phyloP scores from a whole-genome alignment of 192 early-diverging fungal species.

The Coemansia sp. region DNA sequence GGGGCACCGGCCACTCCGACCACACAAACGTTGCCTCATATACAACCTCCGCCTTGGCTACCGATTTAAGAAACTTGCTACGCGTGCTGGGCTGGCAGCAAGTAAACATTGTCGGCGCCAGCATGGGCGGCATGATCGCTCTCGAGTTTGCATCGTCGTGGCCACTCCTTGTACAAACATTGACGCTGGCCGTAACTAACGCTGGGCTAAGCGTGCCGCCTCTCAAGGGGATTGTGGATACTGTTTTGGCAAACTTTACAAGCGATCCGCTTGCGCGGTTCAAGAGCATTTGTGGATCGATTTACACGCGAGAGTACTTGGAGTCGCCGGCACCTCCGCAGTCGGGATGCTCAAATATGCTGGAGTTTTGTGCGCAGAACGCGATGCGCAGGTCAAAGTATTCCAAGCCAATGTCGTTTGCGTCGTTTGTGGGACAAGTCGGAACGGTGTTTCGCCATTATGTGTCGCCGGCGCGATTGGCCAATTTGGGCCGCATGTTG shows the following conservation, averaged over 20 bases:
- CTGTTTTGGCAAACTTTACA: conserved; percentile 30
- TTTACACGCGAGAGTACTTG: conserved; percentile 38
- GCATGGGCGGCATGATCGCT: conserved; percentile 87
- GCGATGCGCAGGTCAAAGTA: conserved; percentile 39
- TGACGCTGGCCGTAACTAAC: conserved; percentile 45
- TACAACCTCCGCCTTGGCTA: conserved; percentile 45
- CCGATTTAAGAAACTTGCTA: conserved; percentile 65
- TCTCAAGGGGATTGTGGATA: conserved; percentile 30
- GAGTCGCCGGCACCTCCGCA: conserved; percentile 31
- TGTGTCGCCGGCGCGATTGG: conserved; percentile 34
- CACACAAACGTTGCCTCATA: not conserved
- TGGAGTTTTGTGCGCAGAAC: conserved; percentile 35
- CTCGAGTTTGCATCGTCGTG: conserved; percentile 65
- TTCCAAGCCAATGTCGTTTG: conserved; percentile 42
- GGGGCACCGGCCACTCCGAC: conserved; percentile 67
- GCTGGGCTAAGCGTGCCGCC: conserved; percentile 44
- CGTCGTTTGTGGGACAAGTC: conserved; percentile 38
- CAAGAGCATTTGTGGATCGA: conserved; percentile 34
- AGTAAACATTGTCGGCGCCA: conserved; percentile 76
- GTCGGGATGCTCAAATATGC: conserved; percentile 35
- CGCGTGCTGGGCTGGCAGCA: conserved; percentile 66
- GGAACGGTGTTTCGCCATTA: conserved; percentile 49
- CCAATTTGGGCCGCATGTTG: conserved; percentile 24
- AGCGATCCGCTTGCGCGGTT: conserved; percentile 39
- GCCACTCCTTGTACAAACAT: conserved; percentile 57